Evolutionary conservation across 805 yeast species (phyloP), one percentile per base, ranked within the genome.

Genomic region (Candida bentonensis): DNA sequence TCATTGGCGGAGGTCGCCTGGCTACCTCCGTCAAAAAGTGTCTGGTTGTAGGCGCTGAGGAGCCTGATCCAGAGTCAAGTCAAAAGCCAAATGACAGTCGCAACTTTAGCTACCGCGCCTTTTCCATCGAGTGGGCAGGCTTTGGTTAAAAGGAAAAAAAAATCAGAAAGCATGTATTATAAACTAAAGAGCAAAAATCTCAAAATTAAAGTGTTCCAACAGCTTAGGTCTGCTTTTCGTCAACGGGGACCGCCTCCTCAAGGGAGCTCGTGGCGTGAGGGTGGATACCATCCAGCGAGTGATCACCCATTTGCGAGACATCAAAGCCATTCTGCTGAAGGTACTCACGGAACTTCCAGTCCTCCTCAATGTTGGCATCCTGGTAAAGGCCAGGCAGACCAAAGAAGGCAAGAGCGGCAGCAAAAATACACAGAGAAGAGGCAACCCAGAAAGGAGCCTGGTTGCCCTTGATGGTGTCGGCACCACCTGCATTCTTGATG

Each of bases 111-210:
- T 41, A 63, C 65, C 15, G 64, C 62, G 41, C 72, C 15, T 89
- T 76, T 56, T 81, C 95, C 3, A 66, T 89, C 1, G 96, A 89
- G 62, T 89, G 98, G 98, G 87, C 97, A 0, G 96, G 96, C 0
- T 89, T 89, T 64, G 96, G 96, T 46, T 86, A 60, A 49, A n/a
- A n/a, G n/a, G n/a, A n/a, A n/a, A n/a, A n/a, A 11, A 15, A 17
- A 30, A n/a, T n/a, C n/a, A n/a, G n/a, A n/a, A n/a, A n/a, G n/a
- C n/a, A n/a, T n/a, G n/a, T n/a, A n/a, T n/a, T n/a, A n/a, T n/a
- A n/a, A n/a, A n/a, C n/a, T n/a, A n/a, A n/a, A n/a, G n/a, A n/a
- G n/a, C n/a, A n/a, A n/a, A n/a, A n/a, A n/a, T n/a, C n/a, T n/a
- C n/a, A n/a, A n/a, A n/a, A n/a, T n/a, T n/a, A n/a, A n/a, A n/a